Evolutionary conservation across 148 eudicot species (phyloP).

Genomic region (Chenopodium suecicum): DNA sequence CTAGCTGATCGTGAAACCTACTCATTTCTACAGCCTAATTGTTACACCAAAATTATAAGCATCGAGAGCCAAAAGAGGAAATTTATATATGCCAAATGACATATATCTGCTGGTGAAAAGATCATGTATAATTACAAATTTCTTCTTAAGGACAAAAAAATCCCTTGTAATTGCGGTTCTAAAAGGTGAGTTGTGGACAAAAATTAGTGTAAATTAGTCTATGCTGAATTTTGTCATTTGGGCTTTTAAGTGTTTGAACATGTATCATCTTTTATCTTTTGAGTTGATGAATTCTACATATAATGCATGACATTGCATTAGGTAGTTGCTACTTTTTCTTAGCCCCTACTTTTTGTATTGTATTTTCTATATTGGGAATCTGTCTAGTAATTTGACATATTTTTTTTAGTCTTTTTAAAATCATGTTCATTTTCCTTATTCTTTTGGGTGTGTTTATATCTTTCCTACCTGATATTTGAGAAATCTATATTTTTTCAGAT

Average conservation of each 20-base stretch:
- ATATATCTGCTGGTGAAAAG: conserved; percentile 87
- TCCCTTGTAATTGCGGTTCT: conserved; percentile 92
- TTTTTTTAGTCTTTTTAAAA: neutral
- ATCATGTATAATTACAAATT: conserved; percentile 93
- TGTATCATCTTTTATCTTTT: neutral
- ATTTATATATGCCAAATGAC: conserved; percentile 91
- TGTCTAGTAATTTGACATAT: neutral
- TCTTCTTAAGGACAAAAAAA: conserved; percentile 87
- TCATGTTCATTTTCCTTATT: neutral
- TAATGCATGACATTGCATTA: neutral
- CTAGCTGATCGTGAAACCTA: neutral
- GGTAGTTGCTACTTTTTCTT: neutral
- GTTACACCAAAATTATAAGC: conserved; percentile 92
- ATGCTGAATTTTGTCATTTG: neutral
- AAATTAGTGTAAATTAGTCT: neutral
- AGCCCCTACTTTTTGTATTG: neutral
- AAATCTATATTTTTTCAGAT: no score
- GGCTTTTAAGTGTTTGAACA: neutral
- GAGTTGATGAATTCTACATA: neutral
- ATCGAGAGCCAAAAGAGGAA: conserved; percentile 96
- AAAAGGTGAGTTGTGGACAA: conserved; percentile 51
- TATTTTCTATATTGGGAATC: neutral
- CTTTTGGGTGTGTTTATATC: neutral
- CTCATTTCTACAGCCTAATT: conserved; percentile 71
- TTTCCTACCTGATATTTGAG: neutral